These are phyloP conservation scores for Handroanthus guayacan DNA, from an alignment of 257 asterid genomes.

Conservation along the genomic window DNA sequence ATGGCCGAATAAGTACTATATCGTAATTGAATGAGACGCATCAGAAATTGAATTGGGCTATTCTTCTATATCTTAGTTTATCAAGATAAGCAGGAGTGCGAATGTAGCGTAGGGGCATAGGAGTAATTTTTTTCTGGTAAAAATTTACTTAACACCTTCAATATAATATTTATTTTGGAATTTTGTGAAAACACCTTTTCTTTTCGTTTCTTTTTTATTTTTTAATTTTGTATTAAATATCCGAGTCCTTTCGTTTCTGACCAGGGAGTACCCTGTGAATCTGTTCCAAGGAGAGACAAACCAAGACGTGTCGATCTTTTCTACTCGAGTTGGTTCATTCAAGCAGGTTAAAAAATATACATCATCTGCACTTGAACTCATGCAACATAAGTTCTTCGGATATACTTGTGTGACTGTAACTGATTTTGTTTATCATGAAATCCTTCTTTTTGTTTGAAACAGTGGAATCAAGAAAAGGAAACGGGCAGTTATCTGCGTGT, in stretches of 20 bases:
- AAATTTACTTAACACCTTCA: too few species aligned
- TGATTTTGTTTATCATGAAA: neutral
- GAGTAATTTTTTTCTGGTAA: too few species aligned
- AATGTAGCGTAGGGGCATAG: too few species aligned
- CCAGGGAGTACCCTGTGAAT: constrained; percentile 79
- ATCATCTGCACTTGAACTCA: too few species aligned
- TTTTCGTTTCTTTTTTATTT: neutral
- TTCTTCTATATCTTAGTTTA: too few species aligned
- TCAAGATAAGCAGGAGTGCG: too few species aligned
- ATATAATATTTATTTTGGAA: too few species aligned
- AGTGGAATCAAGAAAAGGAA: constrained; percentile 77
- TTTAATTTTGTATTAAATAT: constrained; percentile 23
- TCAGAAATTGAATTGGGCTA: too few species aligned
- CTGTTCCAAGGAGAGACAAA: constrained; percentile 73
- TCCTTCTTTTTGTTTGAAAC: constrained; percentile 28
- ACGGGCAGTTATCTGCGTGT: constrained; percentile 67
- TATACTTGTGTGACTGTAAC: neutral
- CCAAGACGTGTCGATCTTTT: constrained; percentile 88
- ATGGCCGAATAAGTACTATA: too few species aligned
- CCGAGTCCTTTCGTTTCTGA: constrained; percentile 15
- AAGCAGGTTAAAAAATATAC: constrained; percentile 61
- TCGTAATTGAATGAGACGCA: too few species aligned
- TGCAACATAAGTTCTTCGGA: neutral
- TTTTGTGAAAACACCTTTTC: neutral
- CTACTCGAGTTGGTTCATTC: constrained; percentile 93